Percentiles rank a stretch among this genome's conserved stretches.
phyloP scores from a whole-genome alignment of 106 monocot genomes.

The Acanthochlamys bracteata region DNA sequence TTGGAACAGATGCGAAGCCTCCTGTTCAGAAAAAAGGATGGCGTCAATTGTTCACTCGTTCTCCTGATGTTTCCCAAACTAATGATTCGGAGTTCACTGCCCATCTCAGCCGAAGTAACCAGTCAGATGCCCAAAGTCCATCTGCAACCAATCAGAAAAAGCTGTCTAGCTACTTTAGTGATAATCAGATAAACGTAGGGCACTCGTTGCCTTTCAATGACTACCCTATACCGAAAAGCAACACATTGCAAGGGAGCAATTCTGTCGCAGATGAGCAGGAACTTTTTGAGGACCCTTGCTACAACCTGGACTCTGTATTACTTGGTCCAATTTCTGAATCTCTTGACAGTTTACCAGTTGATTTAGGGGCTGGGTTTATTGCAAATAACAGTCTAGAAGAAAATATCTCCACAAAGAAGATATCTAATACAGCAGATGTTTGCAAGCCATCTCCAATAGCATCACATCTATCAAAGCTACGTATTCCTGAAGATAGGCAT shows the following conservation, averaged over 20 bases:
- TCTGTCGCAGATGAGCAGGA: conserved; percentile 45
- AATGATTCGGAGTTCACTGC: conserved; percentile 22
- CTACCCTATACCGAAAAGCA: conserved; percentile 13
- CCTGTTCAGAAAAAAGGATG: conserved; percentile 62
- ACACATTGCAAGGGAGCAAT: conserved; percentile 20
- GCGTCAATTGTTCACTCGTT: conserved; percentile 81
- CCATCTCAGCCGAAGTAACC: conserved; percentile 13
- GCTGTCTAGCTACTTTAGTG: conserved; percentile 14
- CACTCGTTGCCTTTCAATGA: conserved; percentile 13
- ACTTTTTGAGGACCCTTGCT: conserved; percentile 82
- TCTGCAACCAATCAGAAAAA: conserved; percentile 23
- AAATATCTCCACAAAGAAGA: conserved; percentile 24
- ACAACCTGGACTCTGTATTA: conserved; percentile 58
- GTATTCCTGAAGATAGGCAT: conserved; percentile 35
- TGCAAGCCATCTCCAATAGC: conserved; percentile 81
- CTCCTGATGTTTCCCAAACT: conserved; percentile 49
- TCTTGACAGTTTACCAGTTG: conserved; percentile 56
- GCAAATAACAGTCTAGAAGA: conserved; percentile 19
- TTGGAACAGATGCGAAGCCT: conserved; percentile 24
- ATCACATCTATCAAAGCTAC: conserved; percentile 49
- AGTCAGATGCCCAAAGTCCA: conserved; percentile 20
- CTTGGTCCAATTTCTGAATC: conserved; percentile 67
- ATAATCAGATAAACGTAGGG: conserved; percentile 24
- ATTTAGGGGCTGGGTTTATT: conserved; percentile 47
- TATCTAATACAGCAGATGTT: conserved; percentile 19